Base-by-base conservation (phyloP, 1,139 yeast species). In the Magnusiomyces magnusii region DNA sequence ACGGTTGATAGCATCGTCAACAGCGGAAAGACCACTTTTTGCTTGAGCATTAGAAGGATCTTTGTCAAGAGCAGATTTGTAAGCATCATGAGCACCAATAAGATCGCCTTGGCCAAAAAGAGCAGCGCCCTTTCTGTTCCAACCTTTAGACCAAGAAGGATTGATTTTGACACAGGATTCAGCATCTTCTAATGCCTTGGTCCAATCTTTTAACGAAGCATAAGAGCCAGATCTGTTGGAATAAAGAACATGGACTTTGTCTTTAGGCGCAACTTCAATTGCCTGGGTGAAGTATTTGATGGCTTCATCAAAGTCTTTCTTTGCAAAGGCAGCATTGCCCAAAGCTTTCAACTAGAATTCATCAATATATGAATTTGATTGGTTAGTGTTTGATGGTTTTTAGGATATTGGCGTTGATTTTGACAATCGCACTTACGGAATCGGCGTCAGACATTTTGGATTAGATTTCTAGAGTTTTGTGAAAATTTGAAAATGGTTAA, bases 211-310 rank as follows among this genome's bases (percentile, higher is more conserved):
- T 75, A 86, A 75, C 17, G 97, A 88, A 2, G 97, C 87, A 68
- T 86, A 86, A 59, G 90, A 82, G 13, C 96, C 99, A n/a, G 97
- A 91, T 73, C 98, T 84, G 76, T 93, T 93, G 58, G 97, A 90
- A 71, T 78, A 91, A 61, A 93, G 79, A 27, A 93, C 97, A 72
- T 92, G 97, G 72, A 90, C 91, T 65, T 97, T 96, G 17, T 78
- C 67, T 54, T 84, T 76, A 0, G 96, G 85, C n/a, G 83, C 89
- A 47, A 47, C 47, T 54, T 84, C 93, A 69, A 93, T 93, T 51
- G 98, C 99, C 73, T 88, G 81, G 41, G 93, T 76, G 76, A 93
- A 93, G 62, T 76, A 74, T 55, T 86, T 96, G 63, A 87, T 83
- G 56, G 99, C 98, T 67, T 84, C 81, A 21, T 78, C 76, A 71